Base-by-base conservation (phyloP, 306 rosid species). In the Astragalus membranaceus region DNA sequence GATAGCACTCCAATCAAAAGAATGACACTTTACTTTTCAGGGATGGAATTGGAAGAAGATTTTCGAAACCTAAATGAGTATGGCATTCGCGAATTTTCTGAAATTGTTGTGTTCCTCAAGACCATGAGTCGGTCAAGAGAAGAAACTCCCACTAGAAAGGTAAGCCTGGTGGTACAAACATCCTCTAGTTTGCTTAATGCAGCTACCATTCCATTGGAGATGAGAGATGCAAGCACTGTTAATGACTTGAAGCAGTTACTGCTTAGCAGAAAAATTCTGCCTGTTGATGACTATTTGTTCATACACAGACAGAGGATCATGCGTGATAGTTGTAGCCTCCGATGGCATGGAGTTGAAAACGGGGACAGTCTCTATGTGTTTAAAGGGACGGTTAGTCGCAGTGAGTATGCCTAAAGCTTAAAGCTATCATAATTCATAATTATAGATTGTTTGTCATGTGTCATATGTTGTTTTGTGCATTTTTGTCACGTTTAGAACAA, bases 241-340 rank as follows among this genome's bases (percentile, higher is more conserved):
- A 69, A 57, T 11, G 97, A 87, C 46, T 65, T 94, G 36, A 86
- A 89, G 85, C 83, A 84, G 49, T 44, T 87, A 2, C 78, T 94
- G 69, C 15, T 90, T 68, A 58, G 83, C 76, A 64, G 84, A 64
- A 85, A 84, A 61, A 35, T 84, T 69, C 74, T 93, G 46, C 96
- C 96, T 7, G 30, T 14, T 46, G 90, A 87, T 71, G 90, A 94
- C 43, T 94, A 94, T 54, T 59, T 94, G 86, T 90, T 94, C 60
- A 85, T 94, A 57, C 98, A 94, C 78, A 87, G 62, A 58, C 98
- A 94, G 72, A 87, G 98, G 77, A 93, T 90, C 71, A 93, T 90
- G 98, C 83, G 84, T 20, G 92, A 87, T 36, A 73, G 77, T 54
- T 82, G 87, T 67, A 93, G 96, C 75, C 92, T 90, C 37, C 61